Base-by-base conservation (phyloP, 495 filamentous ascomycete species). In the Neurospora sp. region DNA sequence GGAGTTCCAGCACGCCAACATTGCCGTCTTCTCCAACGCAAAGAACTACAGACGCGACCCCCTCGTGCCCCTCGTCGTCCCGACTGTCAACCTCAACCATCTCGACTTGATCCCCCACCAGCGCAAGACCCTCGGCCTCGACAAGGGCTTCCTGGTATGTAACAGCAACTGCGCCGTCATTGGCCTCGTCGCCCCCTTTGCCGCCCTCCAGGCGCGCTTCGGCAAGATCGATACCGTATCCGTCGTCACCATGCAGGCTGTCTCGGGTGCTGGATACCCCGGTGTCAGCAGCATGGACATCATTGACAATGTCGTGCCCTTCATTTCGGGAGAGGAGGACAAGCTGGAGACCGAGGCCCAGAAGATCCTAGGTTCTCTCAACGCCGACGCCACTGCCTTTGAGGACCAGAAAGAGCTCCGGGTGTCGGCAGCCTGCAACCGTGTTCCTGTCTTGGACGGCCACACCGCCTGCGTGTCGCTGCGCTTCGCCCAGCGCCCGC, bases 91-190 rank as follows among this genome's bases (percentile, higher is more conserved):
- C 83, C 87, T 93, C 14, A 81, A 86, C n/a, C 93, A 96, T 80
- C 84, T 96, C 76, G 86, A 90, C 79, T 82, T 94, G 72, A 93
- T 96, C 77, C 91, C 91, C 16, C 88, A 93, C 80, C 92, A 96
- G 83, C 87, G 90, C 60, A 85, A 86, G 77, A 84, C 90, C 6
- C 88, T 90, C 75, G 83, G 83, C n/a, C 83, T 93, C 46, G 83
- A 90, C 72, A 92, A 91, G 81, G 93, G 93, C 16, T 94, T 95
- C 82, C 80, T 96, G 71, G 91, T 95, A 54, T 95, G 93, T 86
- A 96, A 96, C 84, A 94, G 92, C 72, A 96, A 96, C 85, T 96
- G 93, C 83, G 92, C 93, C 27, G 94, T 95, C 72, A 95, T 95
- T 78, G 93, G 93, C 20, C 87, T 96, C 70, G 93, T 95, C 70